Conservation (phyloP, 208 protist species). For the Endotrypanum monterogeii region DNA sequence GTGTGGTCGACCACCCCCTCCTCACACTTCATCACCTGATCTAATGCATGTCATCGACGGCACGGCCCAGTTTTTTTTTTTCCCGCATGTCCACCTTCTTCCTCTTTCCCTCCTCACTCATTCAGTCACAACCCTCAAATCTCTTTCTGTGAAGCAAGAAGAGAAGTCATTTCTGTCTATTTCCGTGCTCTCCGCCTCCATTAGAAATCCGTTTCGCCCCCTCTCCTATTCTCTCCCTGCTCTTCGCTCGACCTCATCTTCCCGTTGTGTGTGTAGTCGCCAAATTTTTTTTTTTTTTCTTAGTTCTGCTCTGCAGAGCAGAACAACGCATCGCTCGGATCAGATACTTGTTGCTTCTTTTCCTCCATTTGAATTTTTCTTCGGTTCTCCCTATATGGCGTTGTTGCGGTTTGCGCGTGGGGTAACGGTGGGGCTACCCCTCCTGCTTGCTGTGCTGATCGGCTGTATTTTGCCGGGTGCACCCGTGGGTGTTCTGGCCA, state of each 20-base stretch:
- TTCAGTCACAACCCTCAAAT: not conserved
- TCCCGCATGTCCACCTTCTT: not conserved
- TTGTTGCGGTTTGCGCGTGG: not conserved
- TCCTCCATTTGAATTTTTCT: not conserved
- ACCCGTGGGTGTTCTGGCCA: not conserved
- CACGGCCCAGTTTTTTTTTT: not conserved
- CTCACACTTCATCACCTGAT: not conserved
- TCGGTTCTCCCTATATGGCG: not conserved
- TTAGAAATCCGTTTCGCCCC: too few species aligned
- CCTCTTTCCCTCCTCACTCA: not conserved
- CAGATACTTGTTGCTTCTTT: not conserved
- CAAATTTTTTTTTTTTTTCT: too few species aligned
- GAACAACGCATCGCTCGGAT: not conserved
- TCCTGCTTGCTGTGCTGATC: not conserved
- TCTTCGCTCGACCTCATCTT: too few species aligned
- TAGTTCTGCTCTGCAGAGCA: too few species aligned
- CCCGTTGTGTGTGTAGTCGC: too few species aligned
- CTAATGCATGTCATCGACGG: not conserved
- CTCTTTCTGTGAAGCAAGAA: too few species aligned
- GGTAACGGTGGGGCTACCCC: not conserved
- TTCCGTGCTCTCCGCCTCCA: too few species aligned
- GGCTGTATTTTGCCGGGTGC: not conserved
- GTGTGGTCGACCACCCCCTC: too few species aligned
- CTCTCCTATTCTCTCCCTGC: not conserved
- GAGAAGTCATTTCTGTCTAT: too few species aligned